Evolutionary conservation across 2,329 filamentous ascomycete genomes (phyloP).

Genomic region (Aspergillus unguis): DNA sequence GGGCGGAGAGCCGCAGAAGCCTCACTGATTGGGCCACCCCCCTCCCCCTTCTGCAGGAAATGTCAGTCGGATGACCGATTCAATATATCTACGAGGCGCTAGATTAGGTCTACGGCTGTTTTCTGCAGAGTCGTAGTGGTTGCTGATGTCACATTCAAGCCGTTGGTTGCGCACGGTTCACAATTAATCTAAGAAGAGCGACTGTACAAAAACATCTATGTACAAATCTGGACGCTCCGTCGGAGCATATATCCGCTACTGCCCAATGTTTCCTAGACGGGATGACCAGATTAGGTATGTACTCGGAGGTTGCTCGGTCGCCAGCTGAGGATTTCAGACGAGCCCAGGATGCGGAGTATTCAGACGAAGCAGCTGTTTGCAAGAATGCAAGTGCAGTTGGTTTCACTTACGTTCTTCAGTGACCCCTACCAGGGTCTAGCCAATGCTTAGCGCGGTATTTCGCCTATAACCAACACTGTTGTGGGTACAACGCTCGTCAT

Average conservation of each 20-base stretch:
- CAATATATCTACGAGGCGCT: not conserved
- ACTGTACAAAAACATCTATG: not conserved
- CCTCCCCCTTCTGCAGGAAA: not conserved
- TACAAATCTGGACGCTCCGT: slow-evolving; percentile 1
- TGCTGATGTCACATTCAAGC: not conserved
- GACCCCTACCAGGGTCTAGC: too few relatives aligned
- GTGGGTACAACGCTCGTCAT: too few relatives aligned
- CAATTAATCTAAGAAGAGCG: not conserved
- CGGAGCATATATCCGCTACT: not conserved
- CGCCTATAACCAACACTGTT: too few relatives aligned
- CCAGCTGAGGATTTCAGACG: too few relatives aligned
- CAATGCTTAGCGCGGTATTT: too few relatives aligned
- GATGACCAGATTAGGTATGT: too few relatives aligned
- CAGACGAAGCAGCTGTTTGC: too few relatives aligned
- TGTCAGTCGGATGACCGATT: slow-evolving; percentile 6
- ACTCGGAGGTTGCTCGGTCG: too few relatives aligned
- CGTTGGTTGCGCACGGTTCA: not conserved
- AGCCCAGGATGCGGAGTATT: too few relatives aligned
- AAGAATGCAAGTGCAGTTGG: too few relatives aligned
- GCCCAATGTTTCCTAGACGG: not conserved
- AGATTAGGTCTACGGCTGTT: too few relatives aligned
- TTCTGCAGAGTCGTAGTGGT: not conserved
- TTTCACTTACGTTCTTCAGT: too few relatives aligned
- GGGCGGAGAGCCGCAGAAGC: slow-evolving; percentile 1
- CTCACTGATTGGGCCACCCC: slow-evolving; percentile 21